These are phyloP conservation scores for Tuber calosporum DNA, from an alignment of 495 filamentous ascomycete genomes.

Conservation along the genomic window DNA sequence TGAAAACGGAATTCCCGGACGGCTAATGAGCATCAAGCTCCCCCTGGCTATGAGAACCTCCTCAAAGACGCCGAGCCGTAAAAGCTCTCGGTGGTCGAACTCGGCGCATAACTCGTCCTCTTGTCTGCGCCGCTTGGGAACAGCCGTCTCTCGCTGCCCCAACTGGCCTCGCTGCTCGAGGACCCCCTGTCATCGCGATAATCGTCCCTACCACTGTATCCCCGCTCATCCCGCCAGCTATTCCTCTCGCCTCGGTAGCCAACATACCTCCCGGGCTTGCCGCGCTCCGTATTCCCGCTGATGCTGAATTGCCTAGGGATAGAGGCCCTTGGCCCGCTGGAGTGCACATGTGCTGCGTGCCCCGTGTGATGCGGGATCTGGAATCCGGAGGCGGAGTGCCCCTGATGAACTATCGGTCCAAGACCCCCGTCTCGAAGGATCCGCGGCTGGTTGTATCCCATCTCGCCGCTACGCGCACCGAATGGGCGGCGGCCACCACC, in stretches of 20 bases:
- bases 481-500: conserved; percentile 20
- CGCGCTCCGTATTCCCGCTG: conserved; percentile 14
- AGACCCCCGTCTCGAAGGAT: conserved; percentile 23
- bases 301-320: conserved; percentile 26
- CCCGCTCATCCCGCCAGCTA: neutral
- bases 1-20: neutral
- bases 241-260: conserved; percentile 23
- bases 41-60: conserved; percentile 20
- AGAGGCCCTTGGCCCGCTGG: conserved; percentile 13
- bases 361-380: conserved; percentile 28
- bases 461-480: conserved; percentile 28
- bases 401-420: conserved; percentile 29
- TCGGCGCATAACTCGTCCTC: conserved; percentile 23
- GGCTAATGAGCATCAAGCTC: neutral
- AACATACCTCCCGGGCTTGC: conserved; percentile 19
- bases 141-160: conserved; percentile 22
- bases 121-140: conserved; percentile 17
- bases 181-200: conserved; percentile 11
- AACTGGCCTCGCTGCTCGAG: conserved; percentile 26
- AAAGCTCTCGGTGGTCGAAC: conserved; percentile 19
- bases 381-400: conserved; percentile 12
- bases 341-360: conserved; percentile 27
- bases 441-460: conserved; percentile 35
- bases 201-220: neutral
- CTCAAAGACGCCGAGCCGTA: conserved; percentile 18